phyloP scores from a whole-genome alignment of 805 yeast species.

The Candida tibetensis region DNA sequence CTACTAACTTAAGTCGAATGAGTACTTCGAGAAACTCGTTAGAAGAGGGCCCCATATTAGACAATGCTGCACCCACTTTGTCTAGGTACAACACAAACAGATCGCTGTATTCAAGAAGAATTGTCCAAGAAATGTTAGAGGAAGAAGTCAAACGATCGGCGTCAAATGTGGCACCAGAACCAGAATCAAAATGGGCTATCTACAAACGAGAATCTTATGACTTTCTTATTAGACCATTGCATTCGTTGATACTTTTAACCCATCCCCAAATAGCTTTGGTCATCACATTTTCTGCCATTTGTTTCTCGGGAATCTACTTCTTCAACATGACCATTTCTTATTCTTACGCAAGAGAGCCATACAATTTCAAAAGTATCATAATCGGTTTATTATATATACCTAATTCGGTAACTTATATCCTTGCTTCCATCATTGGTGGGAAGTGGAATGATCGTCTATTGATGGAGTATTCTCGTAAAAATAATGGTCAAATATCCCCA shows the following conservation, averaged over 20 bases:
- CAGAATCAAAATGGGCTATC: conserved; percentile 16
- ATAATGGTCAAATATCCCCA: conserved; percentile 67
- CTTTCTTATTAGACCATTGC: conserved; percentile 56
- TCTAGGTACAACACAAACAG: conserved; percentile 35
- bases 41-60: conserved; percentile 36
- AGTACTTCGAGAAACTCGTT: conserved; percentile 11
- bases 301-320: conserved; percentile 68
- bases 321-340: conserved; percentile 72
- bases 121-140: conserved; percentile 21
- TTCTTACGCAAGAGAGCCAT: conserved; percentile 61
- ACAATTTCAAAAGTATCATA: conserved; percentile 61
- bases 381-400: conserved; percentile 81
- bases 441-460: conserved; percentile 69
- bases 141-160: conserved; percentile 18
- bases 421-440: conserved; percentile 81
- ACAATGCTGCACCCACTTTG: conserved; percentile 38
- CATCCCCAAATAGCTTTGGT: conserved; percentile 76
- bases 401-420: conserved; percentile 71
- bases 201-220: conserved; percentile 38
- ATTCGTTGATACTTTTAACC: conserved; percentile 55
- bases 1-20: conserved; percentile 31
- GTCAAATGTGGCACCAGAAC: conserved; percentile 14
- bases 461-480: conserved; percentile 46
- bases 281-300: conserved; percentile 63
- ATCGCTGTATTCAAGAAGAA: conserved; percentile 28